Conservation (phyloP, 2,329 filamentous ascomycete species). For the Nemania sp. region DNA sequence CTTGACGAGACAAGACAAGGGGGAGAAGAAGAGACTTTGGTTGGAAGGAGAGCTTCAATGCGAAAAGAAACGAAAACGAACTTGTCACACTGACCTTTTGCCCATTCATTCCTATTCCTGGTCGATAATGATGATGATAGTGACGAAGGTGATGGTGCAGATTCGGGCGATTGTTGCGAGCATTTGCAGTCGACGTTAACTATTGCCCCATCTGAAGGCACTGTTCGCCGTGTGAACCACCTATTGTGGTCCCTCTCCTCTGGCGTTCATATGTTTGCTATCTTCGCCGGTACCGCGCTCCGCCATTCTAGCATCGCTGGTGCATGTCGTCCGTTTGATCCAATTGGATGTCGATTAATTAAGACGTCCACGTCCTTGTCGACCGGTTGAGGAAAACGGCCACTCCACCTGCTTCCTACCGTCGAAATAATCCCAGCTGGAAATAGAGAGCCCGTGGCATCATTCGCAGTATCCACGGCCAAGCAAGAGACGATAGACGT, state of each 20-base stretch:
- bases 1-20: slow-evolving; percentile 32
- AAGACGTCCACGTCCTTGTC: slow-evolving; percentile 44
- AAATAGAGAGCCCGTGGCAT: slow-evolving; percentile 27
- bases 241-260: slow-evolving; percentile 35
- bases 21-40: not conserved
- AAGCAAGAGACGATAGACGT: slow-evolving; percentile 18
- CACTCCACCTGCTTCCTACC: slow-evolving; percentile 38
- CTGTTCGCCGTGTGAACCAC: slow-evolving; percentile 11
- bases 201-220: slow-evolving; percentile 16
- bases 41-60: slow-evolving; percentile 17
- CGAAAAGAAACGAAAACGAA: slow-evolving; percentile 30
- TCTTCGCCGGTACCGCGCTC: slow-evolving; percentile 43
- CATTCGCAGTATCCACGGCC: slow-evolving; percentile 6
- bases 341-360: slow-evolving; percentile 49
- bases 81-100: slow-evolving; percentile 38
- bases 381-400: slow-evolving; percentile 45
- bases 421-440: slow-evolving; percentile 32
- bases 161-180: slow-evolving; percentile 25
- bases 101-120: not conserved
- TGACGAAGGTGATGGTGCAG: too few relatives aligned
- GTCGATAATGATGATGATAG: too few relatives aligned
- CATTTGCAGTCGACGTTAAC: slow-evolving; percentile 27
- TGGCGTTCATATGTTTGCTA: slow-evolving; percentile 32
- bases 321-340: slow-evolving; percentile 44
- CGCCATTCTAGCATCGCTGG: slow-evolving; percentile 42